Percentiles rank a stretch among this genome's conserved stretches.
phyloP scores from a whole-genome alignment of 164 flowering plant genomes.

The Vitis riparia region DNA sequence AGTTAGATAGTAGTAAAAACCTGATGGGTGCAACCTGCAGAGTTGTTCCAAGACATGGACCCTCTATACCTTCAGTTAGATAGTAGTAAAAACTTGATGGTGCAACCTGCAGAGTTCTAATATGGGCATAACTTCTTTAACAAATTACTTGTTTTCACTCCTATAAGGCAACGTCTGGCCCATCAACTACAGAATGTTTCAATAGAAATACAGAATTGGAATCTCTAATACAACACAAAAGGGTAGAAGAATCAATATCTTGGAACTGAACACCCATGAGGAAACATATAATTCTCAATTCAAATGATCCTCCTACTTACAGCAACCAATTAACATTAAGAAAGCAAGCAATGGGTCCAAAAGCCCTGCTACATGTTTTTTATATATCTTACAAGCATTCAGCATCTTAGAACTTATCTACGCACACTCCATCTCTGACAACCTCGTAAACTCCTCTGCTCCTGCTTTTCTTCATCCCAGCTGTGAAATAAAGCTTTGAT shows the following conservation, averaged over 20 bases:
- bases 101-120: no score
- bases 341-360: background rate
- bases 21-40: no score
- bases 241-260: no score
- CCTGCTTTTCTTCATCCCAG: constrained; percentile 77
- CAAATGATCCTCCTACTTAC: background rate
- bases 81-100: no score
- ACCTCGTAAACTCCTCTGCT: constrained; percentile 79
- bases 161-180: background rate
- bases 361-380: background rate
- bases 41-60: no score
- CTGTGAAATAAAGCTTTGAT: constrained; percentile 63
- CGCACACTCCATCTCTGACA: constrained; percentile 59
- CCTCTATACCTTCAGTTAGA: no score
- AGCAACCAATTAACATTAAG: background rate
- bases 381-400: background rate
- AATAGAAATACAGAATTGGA: background rate
- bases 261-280: no score
- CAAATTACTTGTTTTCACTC: background rate
- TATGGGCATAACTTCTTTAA: no score
- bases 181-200: background rate
- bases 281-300: background rate
- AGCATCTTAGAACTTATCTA: constrained; percentile 66
- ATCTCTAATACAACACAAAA: background rate
- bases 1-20: no score